A percentile compares a stretch with the other conserved stretches of the same genome.
Evolutionary conservation across 306 rosid genomes (phyloP).

Genomic region (Cicer arietinum): DNA sequence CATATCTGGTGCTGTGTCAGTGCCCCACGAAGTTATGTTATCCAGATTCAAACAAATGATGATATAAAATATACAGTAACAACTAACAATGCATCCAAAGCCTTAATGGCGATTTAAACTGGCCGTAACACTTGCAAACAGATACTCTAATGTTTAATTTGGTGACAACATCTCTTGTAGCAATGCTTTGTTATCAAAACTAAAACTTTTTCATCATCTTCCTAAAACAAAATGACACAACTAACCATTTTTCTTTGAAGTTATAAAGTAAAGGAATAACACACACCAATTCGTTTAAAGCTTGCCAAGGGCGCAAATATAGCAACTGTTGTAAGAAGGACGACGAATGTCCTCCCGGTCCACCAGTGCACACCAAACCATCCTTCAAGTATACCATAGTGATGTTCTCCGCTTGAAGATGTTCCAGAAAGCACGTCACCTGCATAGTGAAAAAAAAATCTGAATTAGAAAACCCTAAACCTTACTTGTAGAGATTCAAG

Average conservation of each 20-base stretch:
- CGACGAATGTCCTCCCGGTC: conserved; percentile 71
- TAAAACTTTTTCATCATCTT: conserved; percentile 25
- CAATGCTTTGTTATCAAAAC: conserved; percentile 30
- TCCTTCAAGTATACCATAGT: conserved; percentile 80
- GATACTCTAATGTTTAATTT: conserved; percentile 13
- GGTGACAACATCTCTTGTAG: conserved; percentile 9
- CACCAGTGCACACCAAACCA: conserved; percentile 96
- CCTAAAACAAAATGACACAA: conserved; percentile 8
- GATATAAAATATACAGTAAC: conserved; percentile 18
- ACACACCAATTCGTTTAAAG: conserved; percentile 83
- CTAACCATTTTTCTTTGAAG: neutral
- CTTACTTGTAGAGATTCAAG: neutral
- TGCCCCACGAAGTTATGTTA: neutral
- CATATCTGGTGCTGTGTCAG: no score
- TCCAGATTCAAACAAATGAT: neutral
- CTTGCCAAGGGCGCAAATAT: conserved; percentile 82
- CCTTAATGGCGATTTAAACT: conserved; percentile 17
- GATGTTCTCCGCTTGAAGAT: conserved; percentile 79
- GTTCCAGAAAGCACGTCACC: conserved; percentile 98
- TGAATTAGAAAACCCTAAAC: conserved; percentile 43
- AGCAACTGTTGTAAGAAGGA: conserved; percentile 67
- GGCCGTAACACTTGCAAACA: conserved; percentile 31
- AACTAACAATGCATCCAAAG: conserved; percentile 1
- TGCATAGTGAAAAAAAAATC: conserved; percentile 51
- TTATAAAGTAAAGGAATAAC: neutral